Evolutionary conservation across 2,329 filamentous ascomycete species (phyloP).

Genomic region (Aureobasidium sp.): DNA sequence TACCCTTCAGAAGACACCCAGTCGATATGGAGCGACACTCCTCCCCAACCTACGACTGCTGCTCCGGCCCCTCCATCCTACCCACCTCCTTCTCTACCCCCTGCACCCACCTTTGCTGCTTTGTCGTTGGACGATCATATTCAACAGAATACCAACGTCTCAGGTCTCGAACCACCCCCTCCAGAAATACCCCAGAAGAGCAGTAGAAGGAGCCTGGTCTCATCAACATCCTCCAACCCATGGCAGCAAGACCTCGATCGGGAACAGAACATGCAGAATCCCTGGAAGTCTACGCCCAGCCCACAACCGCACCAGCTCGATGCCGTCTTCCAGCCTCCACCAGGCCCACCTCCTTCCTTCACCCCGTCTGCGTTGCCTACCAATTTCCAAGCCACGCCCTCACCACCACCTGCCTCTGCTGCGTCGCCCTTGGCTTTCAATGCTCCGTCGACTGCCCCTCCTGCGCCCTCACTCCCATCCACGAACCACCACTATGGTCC

Average conservation of each 20-base stretch:
- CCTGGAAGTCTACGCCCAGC: neutral
- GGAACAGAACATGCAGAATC: conserved; percentile 20
- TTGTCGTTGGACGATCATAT: conserved; percentile 28
- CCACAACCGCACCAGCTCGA: neutral
- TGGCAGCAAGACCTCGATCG: conserved; percentile 19
- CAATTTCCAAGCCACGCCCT: neutral
- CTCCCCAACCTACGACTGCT: conserved; percentile 15
- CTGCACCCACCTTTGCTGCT: conserved; percentile 34
- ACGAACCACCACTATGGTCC: neutral
- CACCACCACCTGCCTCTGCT: neutral
- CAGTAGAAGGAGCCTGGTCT: conserved; percentile 7
- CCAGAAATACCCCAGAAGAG: conserved; percentile 11
- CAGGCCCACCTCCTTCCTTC: neutral
- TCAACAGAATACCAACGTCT: neutral
- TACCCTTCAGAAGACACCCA: conserved; percentile 33
- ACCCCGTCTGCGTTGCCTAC: neutral
- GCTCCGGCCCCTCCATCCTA: conserved; percentile 23
- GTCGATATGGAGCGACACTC: conserved; percentile 33
- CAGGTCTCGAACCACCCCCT: neutral
- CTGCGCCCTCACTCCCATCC: conserved; percentile 9
- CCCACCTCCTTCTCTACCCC: conserved; percentile 37
- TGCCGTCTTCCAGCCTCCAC: neutral
- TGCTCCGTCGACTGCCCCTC: conserved; percentile 2
- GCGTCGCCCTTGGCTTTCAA: neutral
- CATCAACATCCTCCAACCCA: conserved; percentile 14